Evolutionary conservation across 2,329 filamentous ascomycete genomes (phyloP).

Genomic region (Nemania diffusa): DNA sequence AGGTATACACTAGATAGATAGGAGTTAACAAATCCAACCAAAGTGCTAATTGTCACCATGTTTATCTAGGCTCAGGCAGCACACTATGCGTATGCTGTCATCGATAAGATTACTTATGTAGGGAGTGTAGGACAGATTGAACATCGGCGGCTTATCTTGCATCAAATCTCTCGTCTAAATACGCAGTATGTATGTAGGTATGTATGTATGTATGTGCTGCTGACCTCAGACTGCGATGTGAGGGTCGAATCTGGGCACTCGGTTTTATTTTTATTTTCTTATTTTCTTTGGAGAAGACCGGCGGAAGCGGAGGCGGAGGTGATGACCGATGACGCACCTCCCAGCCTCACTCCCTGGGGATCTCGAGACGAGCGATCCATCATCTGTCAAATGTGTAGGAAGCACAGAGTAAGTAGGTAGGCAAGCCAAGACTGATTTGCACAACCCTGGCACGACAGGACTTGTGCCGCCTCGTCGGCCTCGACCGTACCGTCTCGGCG

Average conservation of each 20-base stretch:
- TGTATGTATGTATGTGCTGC: too few relatives aligned
- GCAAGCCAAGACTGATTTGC: conserved; percentile 34
- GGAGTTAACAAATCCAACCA: neutral
- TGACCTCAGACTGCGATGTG: conserved; percentile 23
- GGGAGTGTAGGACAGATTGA: neutral
- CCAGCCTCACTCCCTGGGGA: conserved; percentile 27
- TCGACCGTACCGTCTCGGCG: conserved; percentile 32
- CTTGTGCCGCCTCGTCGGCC: conserved; percentile 31
- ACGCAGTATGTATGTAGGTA: neutral
- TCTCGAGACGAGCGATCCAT: neutral
- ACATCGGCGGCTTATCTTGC: conserved; percentile 25
- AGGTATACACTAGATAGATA: neutral
- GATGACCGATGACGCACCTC: conserved; percentile 32
- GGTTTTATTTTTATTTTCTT: too few relatives aligned
- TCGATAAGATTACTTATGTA: conserved; percentile 16
- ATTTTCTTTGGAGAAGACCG: conserved; percentile 30
- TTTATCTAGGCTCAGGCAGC: neutral
- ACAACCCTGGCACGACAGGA: neutral
- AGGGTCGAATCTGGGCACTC: conserved; percentile 13
- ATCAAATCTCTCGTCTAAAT: conserved; percentile 10
- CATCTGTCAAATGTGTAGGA: neutral
- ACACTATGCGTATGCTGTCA: neutral
- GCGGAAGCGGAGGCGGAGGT: conserved; percentile 17
- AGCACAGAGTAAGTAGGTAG: neutral
- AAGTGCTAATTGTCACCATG: neutral